phyloP scores from a whole-genome alignment of 2,329 filamentous ascomycete species.

The Neonectria sp. region DNA sequence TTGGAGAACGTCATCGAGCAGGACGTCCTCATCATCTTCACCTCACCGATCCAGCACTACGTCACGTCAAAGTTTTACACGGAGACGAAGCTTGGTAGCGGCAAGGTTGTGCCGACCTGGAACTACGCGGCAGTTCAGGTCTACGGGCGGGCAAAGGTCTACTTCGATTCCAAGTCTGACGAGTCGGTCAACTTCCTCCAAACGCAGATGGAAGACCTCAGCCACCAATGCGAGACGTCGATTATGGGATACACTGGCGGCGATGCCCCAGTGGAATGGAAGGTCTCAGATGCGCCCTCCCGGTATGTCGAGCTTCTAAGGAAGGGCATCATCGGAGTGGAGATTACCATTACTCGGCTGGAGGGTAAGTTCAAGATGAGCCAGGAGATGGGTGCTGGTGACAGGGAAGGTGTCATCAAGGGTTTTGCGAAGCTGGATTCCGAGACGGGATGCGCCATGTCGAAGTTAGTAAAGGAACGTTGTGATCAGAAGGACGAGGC shows the following conservation, averaged over 20 bases:
- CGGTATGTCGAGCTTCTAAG: conserved; percentile 70
- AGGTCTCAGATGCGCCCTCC: conserved; percentile 69
- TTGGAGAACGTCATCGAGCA: conserved; percentile 55
- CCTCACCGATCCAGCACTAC: conserved; percentile 71
- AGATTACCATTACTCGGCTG: conserved; percentile 69
- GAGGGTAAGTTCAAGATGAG: conserved; percentile 79
- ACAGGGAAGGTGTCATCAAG: conserved; percentile 69
- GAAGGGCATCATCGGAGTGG: conserved; percentile 73
- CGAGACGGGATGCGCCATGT: conserved; percentile 51
- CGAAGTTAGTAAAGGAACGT: conserved; percentile 51
- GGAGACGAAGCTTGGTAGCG: conserved; percentile 74
- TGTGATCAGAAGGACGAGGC: conserved; percentile 39
- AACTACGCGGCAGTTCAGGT: conserved; percentile 77
- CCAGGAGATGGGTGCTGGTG: conserved; percentile 69
- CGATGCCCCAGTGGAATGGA: conserved; percentile 62
- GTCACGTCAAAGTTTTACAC: conserved; percentile 79
- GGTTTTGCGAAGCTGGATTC: conserved; percentile 64
- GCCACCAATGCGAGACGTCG: conserved; percentile 63
- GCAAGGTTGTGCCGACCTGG: conserved; percentile 80
- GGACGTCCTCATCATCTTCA: conserved; percentile 77
- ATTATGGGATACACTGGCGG: conserved; percentile 70
- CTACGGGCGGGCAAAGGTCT: conserved; percentile 71
- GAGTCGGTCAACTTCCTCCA: conserved; percentile 63
- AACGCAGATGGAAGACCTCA: conserved; percentile 68
- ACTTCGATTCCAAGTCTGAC: conserved; percentile 62